phyloP scores from a whole-genome alignment of 768 basidiomycete species.

The Boletus reticulatus region DNA sequence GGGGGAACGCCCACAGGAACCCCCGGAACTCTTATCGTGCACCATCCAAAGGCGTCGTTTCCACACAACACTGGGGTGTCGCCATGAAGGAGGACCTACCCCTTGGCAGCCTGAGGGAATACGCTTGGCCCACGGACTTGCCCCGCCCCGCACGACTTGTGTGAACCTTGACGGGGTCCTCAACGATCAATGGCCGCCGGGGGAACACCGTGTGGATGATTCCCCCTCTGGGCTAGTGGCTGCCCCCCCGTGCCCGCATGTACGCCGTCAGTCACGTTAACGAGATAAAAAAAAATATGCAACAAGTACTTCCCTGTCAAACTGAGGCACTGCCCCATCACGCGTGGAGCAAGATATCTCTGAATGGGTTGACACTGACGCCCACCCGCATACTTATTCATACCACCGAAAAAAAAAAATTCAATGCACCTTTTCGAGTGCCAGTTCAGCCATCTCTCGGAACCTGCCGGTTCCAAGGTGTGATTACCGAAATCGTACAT shows the following conservation, averaged over 20 bases:
- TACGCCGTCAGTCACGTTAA: slow-evolving; percentile 19
- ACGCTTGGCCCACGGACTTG: background rate
- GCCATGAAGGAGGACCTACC: background rate
- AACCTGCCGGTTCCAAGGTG: background rate
- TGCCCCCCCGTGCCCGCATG: background rate
- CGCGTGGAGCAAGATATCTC: background rate
- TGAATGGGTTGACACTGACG: background rate
- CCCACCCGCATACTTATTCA: background rate
- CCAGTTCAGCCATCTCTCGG: background rate
- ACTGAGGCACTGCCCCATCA: background rate
- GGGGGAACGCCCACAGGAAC: background rate
- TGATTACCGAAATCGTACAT: no score
- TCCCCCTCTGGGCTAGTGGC: background rate
- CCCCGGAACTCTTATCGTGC: background rate
- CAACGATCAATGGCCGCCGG: background rate
- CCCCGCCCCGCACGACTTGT: slow-evolving; percentile 2
- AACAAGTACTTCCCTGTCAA: background rate
- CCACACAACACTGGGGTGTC: background rate
- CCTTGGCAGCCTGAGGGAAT: background rate
- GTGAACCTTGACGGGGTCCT: background rate
- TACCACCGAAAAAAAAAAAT: no score
- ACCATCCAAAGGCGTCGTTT: background rate
- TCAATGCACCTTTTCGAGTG: no score
- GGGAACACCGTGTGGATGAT: background rate
- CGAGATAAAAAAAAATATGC: background rate